Percentiles rank a stretch among this genome's conserved stretches.
These are phyloP conservation scores for Alloascoidea hylecoeti DNA, from an alignment of 805 yeast genomes.

Conservation along the genomic window DNA sequence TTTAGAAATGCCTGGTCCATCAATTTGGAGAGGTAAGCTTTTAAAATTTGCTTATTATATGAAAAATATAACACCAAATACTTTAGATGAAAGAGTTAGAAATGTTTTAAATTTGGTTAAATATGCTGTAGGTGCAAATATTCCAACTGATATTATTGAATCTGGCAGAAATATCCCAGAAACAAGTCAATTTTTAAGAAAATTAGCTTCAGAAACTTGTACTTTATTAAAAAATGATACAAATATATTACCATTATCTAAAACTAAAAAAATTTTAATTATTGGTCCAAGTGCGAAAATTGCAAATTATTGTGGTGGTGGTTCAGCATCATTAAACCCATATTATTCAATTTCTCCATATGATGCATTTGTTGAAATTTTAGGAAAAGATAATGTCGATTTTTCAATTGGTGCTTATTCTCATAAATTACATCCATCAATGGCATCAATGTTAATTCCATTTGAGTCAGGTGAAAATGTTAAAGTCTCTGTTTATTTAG, in stretches of 20 bases:
- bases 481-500: background rate
- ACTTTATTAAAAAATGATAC: constrained; percentile 43
- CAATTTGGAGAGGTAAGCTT: constrained; percentile 26
- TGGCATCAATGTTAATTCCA: background rate
- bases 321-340: constrained; percentile 38
- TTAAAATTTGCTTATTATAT: constrained; percentile 26
- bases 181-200: constrained; percentile 26
- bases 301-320: constrained; percentile 44
- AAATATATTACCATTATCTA: constrained; percentile 30
- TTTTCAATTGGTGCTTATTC: background rate
- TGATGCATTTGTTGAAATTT: constrained; percentile 25
- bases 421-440: background rate
- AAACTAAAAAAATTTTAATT: constrained; percentile 27
- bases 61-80: constrained; percentile 24
- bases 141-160: constrained; percentile 26
- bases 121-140: constrained; percentile 23
- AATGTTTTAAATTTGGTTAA: constrained; percentile 28
- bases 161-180: constrained; percentile 30
- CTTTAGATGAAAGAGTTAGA: constrained; percentile 33
- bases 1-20: constrained; percentile 57
- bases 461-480: background rate
- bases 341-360: constrained; percentile 33
- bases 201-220: constrained; percentile 34
- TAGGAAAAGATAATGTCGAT: constrained; percentile 5
- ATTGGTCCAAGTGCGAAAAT: constrained; percentile 47